Base-by-base conservation (phyloP, 2,329 filamentous ascomycete species). In the Cladosporium sp. region DNA sequence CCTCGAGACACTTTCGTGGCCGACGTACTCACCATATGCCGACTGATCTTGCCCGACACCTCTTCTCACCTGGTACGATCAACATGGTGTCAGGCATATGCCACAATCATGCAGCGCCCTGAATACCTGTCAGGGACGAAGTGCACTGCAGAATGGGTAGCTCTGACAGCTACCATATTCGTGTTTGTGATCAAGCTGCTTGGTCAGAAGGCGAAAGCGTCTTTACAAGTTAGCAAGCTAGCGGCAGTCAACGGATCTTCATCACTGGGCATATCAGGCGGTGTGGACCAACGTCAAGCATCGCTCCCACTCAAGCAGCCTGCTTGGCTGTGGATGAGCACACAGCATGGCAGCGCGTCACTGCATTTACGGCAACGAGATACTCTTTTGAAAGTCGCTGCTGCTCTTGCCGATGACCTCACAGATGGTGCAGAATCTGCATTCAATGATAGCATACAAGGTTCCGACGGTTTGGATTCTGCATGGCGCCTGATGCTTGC, bases 401-500 rank as follows among this genome's bases (percentile, higher is more conserved):
- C 65, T 25, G 54, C 57, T 15, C 37, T 70, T 15, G 68, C 68
- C 9, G 63, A 64, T 36, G 64, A 70, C 12, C 17, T 70, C 20
- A 35, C 17, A 10, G 17, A 51, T 15, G 44, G 50, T 4, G 17
- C 12, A 2, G 35, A 25, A 49, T 48, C 22, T 12, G 45, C 47
- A 44, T 12, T 47, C 22, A 9, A 44, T 49, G 35, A 55, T 20
- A 32, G 32, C 22, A 28, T 39, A 17, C 44, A 53, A 37, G 39
- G 15, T 20, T 47, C 51, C 52, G 28, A 40, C 45, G 22, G 34
- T 40, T 20, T 55, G 4, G 28, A 22, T 12, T 22, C 52, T 13
- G 66, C 60, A 35, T 56, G 62, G 28, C 66, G 65, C 36, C 53
- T 72, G 7, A 69, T 95, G 62, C 77, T 86, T 37, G 88, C 84